phyloP scores from a whole-genome alignment of 768 basidiomycete genomes.

The Leucogyrophana mollusca region DNA sequence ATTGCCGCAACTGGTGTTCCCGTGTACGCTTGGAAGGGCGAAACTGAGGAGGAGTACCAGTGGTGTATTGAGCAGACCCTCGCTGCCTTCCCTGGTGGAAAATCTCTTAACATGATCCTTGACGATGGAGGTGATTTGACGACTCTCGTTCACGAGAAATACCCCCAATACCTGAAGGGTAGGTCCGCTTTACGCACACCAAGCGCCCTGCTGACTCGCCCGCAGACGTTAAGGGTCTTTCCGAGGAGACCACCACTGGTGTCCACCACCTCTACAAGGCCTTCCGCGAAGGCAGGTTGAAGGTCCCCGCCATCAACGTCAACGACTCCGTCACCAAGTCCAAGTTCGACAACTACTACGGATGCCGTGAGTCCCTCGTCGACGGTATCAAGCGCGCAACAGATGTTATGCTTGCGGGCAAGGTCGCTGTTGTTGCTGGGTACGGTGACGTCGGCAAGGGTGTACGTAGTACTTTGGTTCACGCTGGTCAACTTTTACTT shows the following conservation, averaged over 20 bases:
- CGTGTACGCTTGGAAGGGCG: conserved; percentile 99
- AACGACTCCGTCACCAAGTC: conserved; percentile 99
- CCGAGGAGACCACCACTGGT: conserved; percentile 99
- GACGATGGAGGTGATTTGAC: conserved; percentile 99
- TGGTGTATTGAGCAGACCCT: conserved; percentile 99
- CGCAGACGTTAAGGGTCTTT: conserved; percentile 85
- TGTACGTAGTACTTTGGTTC: conserved; percentile 48
- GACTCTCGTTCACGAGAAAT: conserved; percentile 92
- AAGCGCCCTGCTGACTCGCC: conserved; percentile 8
- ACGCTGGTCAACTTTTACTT: too few species aligned
- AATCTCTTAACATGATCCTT: conserved; percentile 96
- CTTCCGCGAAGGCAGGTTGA: conserved; percentile 93
- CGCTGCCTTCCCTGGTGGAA: conserved; percentile 78
- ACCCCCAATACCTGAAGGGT: conserved; percentile 85
- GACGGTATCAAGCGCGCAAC: conserved; percentile 99
- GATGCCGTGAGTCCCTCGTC: conserved; percentile 98
- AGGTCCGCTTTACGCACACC: conserved; percentile 10
- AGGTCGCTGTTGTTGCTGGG: conserved; percentile 98
- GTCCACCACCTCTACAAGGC: conserved; percentile 99
- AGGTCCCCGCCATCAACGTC: conserved; percentile 99
- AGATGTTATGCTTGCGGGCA: conserved; percentile 99
- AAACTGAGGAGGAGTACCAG: conserved; percentile 96
- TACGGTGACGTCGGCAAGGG: conserved; percentile 99
- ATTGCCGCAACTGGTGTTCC: conserved; percentile 98
- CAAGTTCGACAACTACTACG: conserved; percentile 99